These are phyloP conservation scores for Botryotinia convoluta DNA, from an alignment of 2,329 filamentous ascomycete species.

Conservation along the genomic window DNA sequence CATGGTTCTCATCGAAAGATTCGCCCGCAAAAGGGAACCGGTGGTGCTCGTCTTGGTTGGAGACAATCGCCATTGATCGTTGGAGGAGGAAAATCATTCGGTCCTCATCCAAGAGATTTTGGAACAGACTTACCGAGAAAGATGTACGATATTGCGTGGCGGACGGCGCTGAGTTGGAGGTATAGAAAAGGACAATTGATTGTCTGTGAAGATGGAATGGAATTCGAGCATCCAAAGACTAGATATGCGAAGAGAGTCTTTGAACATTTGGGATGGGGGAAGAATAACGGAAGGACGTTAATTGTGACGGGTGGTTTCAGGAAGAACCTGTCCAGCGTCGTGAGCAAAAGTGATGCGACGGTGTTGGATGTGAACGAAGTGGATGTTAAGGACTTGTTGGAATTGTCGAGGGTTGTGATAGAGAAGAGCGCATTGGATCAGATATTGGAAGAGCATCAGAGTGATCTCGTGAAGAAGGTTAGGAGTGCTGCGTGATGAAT, in stretches of 20 bases:
- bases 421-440: constrained; percentile 76
- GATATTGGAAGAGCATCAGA: constrained; percentile 71
- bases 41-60: constrained; percentile 73
- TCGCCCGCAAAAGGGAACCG: constrained; percentile 81
- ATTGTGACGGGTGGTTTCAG: constrained; percentile 66
- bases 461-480: constrained; percentile 50
- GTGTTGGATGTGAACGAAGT: constrained; percentile 73
- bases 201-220: constrained; percentile 75
- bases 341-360: constrained; percentile 63
- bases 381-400: constrained; percentile 91
- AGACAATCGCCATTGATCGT: constrained; percentile 77
- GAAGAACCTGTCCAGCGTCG: constrained; percentile 62
- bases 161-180: constrained; percentile 88
- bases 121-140: constrained; percentile 78
- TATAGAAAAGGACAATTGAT: constrained; percentile 85
- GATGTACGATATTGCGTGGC: constrained; percentile 93
- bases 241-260: constrained; percentile 68
- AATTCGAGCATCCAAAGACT: constrained; percentile 53
- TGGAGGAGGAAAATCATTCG: constrained; percentile 85
- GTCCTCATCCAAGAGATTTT: constrained; percentile 92
- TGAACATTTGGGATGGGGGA: constrained; percentile 65
- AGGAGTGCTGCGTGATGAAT: constrained; percentile 29
- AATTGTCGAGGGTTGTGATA: constrained; percentile 80
- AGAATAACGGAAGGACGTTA: constrained; percentile 62
- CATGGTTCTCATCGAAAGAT: constrained; percentile 81